phyloP scores from a whole-genome alignment of 805 yeast species.

The Lipomyces yamanashiensis region DNA sequence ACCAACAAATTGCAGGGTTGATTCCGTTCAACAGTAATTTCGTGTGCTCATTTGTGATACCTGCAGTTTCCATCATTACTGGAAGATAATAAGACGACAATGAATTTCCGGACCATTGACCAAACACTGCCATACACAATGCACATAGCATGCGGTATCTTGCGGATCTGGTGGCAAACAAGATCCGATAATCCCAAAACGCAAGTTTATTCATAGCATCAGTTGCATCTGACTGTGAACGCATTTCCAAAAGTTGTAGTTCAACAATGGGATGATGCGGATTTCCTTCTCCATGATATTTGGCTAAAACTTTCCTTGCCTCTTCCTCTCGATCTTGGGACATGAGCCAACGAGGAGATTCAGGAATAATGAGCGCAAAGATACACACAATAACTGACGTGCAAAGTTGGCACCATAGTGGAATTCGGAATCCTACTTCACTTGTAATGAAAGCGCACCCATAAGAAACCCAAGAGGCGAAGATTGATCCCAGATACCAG shows the following conservation, averaged over 20 bases:
- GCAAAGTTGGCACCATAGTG: conserved; percentile 62
- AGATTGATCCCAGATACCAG: conserved; percentile 60
- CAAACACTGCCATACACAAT: conserved; percentile 46
- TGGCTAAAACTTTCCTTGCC: conserved; percentile 60
- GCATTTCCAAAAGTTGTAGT: conserved; percentile 29
- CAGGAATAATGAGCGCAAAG: conserved; percentile 48
- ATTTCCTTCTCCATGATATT: conserved; percentile 51
- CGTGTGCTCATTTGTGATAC: conserved; percentile 53
- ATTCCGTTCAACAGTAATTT: conserved; percentile 59
- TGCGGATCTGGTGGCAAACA: conserved; percentile 44
- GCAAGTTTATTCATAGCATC: conserved; percentile 2
- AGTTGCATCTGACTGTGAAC: conserved; percentile 1
- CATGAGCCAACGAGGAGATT: conserved; percentile 52
- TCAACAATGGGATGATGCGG: conserved; percentile 38
- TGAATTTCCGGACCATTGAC: conserved; percentile 46
- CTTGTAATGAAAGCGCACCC: conserved; percentile 49
- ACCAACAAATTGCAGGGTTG: conserved; percentile 50
- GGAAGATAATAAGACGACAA: conserved; percentile 56
- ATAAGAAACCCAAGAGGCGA: conserved; percentile 33
- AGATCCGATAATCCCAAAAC: conserved; percentile 39
- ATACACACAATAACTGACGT: conserved; percentile 54
- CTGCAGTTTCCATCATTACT: conserved; percentile 57
- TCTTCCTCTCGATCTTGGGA: conserved; percentile 56
- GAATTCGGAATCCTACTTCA: conserved; percentile 62
- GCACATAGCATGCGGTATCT: conserved; percentile 51